Base-by-base conservation (phyloP, 805 yeast genomes). In the Yamadazyma paraphyllophila region DNA sequence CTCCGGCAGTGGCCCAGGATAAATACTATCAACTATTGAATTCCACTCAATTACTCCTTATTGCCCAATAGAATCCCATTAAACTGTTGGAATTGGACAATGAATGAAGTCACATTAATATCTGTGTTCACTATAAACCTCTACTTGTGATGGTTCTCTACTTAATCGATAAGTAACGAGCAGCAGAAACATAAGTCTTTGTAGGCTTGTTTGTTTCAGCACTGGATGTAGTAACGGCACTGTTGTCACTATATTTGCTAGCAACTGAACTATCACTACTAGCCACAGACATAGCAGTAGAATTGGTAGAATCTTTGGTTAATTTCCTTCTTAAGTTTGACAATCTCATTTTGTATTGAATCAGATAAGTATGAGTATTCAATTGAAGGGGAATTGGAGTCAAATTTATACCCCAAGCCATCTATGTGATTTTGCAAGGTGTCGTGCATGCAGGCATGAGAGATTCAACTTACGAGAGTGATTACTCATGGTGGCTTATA, bases 271-370 rank as follows among this genome's bases (percentile, higher is more conserved):
- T 40, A 3, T 12, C 33, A 25, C 43, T 40, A 13, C 24, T 34
- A 27, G 24, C 24, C 6, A 41, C n/a, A 30, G 44, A 42, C n/a
- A 36, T 29, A 11, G 41, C 36, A n/a, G 36, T n/a, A 11, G 45
- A 29, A 12, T 29, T 16, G 16, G 45, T 36, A 14, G 45, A 42
- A 30, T 42, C 35, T 36, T 36, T 42, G 16, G 40, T 12, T 9
- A 42, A 27, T 29, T 13, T 36, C n/a, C 14, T 30, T 27, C 17
- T 42, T 11, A 42, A 20, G 14, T 15, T 25, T n/a, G 14, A 11
- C 12, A 35, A 12, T 24, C 29, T 20, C 7, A 11, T 25, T 32
- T n/a, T 25, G 33, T n/a, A 26, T 4, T 29, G 32, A 29, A 29
- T 29, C 13, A 13, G 12, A 13, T 29, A 13, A 13, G n/a, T n/a